Conservation (phyloP, 352 stramenopile genomes). For the Salisapilia sapeloensis region DNA sequence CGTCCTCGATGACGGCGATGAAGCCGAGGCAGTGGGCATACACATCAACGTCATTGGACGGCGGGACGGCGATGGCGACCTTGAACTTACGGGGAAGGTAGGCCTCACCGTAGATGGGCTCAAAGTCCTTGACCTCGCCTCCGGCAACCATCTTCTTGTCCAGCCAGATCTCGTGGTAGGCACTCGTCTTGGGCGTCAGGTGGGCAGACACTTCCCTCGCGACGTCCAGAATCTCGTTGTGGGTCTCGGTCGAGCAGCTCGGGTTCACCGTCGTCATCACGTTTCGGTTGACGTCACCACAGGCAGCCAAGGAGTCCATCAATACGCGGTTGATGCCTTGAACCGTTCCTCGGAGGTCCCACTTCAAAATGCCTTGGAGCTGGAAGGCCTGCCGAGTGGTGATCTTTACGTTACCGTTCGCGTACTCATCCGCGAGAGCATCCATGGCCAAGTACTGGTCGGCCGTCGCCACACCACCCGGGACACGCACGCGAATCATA, state of each 20-base stretch:
- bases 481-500: constrained; percentile 95
- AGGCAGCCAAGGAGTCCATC: constrained; percentile 92
- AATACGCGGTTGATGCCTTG: constrained; percentile 80
- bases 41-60: constrained; percentile 95
- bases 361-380: constrained; percentile 95
- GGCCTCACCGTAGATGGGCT: constrained; percentile 94
- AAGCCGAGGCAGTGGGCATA: constrained; percentile 95
- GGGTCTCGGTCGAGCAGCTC: constrained; percentile 74
- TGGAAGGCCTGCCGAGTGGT: constrained; percentile 95
- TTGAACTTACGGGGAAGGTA: constrained; percentile 99
- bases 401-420: constrained; percentile 90
- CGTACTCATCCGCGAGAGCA: constrained; percentile 84
- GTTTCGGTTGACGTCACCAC: constrained; percentile 94
- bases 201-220: constrained; percentile 87
- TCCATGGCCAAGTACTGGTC: constrained; percentile 91
- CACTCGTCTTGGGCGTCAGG: constrained; percentile 86
- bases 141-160: constrained; percentile 93
- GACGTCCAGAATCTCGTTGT: constrained; percentile 71
- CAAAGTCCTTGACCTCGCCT: constrained; percentile 86
- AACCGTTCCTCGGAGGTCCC: constrained; percentile 93
- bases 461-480: constrained; percentile 85
- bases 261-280: constrained; percentile 88
- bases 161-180: constrained; percentile 96
- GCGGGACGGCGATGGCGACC: constrained; percentile 94
- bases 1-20: constrained; percentile 84